Conservation (phyloP, 306 rosid genomes). For the Trifolium fragiferum region DNA sequence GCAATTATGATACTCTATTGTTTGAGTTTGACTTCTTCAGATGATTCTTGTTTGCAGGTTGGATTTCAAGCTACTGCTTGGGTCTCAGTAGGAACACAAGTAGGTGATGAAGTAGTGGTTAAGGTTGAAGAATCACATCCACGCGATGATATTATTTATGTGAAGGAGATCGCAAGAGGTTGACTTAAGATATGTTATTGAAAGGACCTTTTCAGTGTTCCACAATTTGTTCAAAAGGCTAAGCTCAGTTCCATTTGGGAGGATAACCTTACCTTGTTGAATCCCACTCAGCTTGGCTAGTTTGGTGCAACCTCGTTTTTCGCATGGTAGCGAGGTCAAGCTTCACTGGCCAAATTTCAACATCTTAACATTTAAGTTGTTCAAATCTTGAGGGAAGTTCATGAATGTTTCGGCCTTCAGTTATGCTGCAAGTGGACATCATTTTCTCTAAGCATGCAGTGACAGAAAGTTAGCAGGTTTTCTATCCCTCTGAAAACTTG, state of each 20-base stretch:
- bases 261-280: constrained; percentile 9
- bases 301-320: constrained; percentile 15
- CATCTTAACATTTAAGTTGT: constrained; percentile 28
- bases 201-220: not conserved
- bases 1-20: constrained; percentile 9
- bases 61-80: constrained; percentile 81
- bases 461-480: constrained; percentile 36
- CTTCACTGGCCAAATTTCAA: constrained; percentile 18
- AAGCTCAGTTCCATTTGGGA: constrained; percentile 21
- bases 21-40: constrained; percentile 5
- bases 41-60: constrained; percentile 64
- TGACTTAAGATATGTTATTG: constrained; percentile 30
- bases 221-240: constrained; percentile 35
- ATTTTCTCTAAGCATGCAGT: constrained; percentile 25
- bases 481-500: constrained; percentile 4
- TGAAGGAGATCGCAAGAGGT: constrained; percentile 69
- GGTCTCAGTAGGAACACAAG: constrained; percentile 73
- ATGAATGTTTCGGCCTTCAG: constrained; percentile 20
- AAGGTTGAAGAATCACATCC: constrained; percentile 86
- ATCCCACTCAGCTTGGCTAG: constrained; percentile 4
- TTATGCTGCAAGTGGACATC: constrained; percentile 20
- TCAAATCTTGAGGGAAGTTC: constrained; percentile 31
- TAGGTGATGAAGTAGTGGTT: constrained; percentile 85
- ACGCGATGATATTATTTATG: constrained; percentile 74
- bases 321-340: constrained; percentile 33